A percentile compares a stretch with the other conserved stretches of the same genome.
Evolutionary conservation across 495 filamentous ascomycete species (phyloP).

Genomic region (Ramalina intermedia): DNA sequence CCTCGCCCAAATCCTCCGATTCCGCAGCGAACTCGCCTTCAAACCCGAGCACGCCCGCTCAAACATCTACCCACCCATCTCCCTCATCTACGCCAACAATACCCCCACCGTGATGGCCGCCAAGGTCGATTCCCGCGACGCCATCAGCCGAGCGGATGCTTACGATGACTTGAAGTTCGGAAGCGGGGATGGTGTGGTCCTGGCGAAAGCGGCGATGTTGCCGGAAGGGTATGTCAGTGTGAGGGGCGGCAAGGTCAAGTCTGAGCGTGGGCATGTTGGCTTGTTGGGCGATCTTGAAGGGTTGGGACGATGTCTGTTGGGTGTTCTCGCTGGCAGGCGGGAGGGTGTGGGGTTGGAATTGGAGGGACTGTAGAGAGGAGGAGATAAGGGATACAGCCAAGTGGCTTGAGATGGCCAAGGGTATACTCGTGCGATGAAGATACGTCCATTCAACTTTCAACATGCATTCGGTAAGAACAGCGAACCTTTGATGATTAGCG

Average conservation of each 20-base stretch:
- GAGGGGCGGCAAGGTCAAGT: slow-evolving; percentile 56
- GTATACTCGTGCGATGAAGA: too few species aligned
- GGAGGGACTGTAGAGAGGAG: background rate
- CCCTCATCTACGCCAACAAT: slow-evolving; percentile 79
- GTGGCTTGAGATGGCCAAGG: background rate
- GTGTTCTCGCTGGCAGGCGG: slow-evolving; percentile 47
- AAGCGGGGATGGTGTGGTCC: slow-evolving; percentile 77
- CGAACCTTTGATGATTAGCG: too few species aligned
- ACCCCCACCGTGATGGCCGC: slow-evolving; percentile 75
- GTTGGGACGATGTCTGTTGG: slow-evolving; percentile 58
- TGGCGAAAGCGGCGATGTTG: slow-evolving; percentile 75
- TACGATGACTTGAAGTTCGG: slow-evolving; percentile 84
- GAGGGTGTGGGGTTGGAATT: slow-evolving; percentile 42
- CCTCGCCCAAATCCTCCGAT: slow-evolving; percentile 51
- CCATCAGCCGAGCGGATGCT: slow-evolving; percentile 59
- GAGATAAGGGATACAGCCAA: background rate
- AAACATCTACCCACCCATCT: slow-evolving; percentile 68
- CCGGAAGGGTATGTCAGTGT: slow-evolving; percentile 64
- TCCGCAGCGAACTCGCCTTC: slow-evolving; percentile 59
- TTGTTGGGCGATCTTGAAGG: slow-evolving; percentile 74
- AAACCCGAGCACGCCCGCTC: slow-evolving; percentile 37
- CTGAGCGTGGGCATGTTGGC: slow-evolving; percentile 73
- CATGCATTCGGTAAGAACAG: too few species aligned
- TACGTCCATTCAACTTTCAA: too few species aligned
- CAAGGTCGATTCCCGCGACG: slow-evolving; percentile 48